Evolutionary conservation across 2,329 filamentous ascomycete species (phyloP), one percentile per base, ranked within the genome.

Genomic region (Pseudocercospora eumusae): DNA sequence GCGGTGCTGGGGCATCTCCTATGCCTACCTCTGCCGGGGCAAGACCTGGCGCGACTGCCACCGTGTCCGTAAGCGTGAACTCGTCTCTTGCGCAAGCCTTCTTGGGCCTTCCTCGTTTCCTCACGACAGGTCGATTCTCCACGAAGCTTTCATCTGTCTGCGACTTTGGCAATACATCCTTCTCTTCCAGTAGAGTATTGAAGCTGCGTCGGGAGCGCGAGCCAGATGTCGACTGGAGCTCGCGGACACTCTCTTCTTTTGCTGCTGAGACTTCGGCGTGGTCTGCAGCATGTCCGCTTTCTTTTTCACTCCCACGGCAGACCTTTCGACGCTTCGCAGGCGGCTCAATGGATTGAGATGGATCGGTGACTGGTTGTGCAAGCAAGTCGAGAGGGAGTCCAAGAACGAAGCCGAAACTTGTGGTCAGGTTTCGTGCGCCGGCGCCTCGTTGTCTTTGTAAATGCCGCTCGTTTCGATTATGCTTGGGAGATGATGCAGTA

Each of bases 381-480:
- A 45, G 20, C 9, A 54, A 18, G 33, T 57, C 47, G 21, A 27
- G 54, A 42, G 57, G 61, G 3, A 66, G 25, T 5, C 60, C 68
- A 50, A 74, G 67, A 2, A 69, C 65, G 66, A 74, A 74, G 44
- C 70, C 72, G 57, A 74, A 74, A 21, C 60, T 69, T 31, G 69
- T 68, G 20, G 66, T 62, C 27, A 74, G 61, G 21, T 61, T 64
- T 59, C 72, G 64, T 18, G 68, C 69, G 44, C 69, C 72, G 56
- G 72, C 71, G 58, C 72, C 72, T 63, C 71, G 65, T 60, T 73
- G 72, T 18, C 72, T 68, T 55, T 69, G 68, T 64, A 74, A 62
- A 71, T 74, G 72, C 56, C 71, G 58, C 59, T 74, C 70, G 64
- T 72, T 62, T 61, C 72, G 67, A 47, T 69, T 65, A 47, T 70